Base-by-base conservation (phyloP, 2,329 filamentous ascomycete species). In the Emergomyces pasteurianus region DNA sequence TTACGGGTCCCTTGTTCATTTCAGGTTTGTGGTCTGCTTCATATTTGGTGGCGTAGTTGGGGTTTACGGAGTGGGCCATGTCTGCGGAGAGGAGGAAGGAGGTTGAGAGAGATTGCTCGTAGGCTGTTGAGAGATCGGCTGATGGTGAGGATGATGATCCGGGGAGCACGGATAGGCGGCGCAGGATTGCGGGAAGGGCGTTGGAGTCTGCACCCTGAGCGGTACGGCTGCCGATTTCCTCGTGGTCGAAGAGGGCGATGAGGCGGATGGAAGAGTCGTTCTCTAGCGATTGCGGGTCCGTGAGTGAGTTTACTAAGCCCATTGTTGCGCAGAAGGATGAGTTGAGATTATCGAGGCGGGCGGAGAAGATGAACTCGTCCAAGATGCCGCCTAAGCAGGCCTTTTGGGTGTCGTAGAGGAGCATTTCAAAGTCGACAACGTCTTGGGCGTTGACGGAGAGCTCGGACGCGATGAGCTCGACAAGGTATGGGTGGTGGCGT, bases 391-490 rank as follows among this genome's bases (percentile, higher is more conserved):
- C 94, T 18, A 99, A 83, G 71, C 86, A 89, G 0, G 92, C 85
- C 71, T 92, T 89, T 71, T 99, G 94, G 10, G 91, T 95, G 73
- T 99, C 94, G 75, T 95, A 99, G 49, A 99, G 85, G n/a, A 96
- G 84, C 68, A 96, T 84, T 77, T 99, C 94, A 68, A 99, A 99
- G 76, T 99, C 94, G 56, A 94, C 79, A 21, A 99, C 82, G 62
- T 92, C 85, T 2, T 84, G 78, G 0, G 87, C 81, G 21, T 83
- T 76, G 40, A 88, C 87, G 7, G 83, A 87, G 1, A 88, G 87
- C 70, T 96, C 86, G 42, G 86, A 80, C 36, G 94, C 92, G 66
- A 99, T 87, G 52, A 96, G 80, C 63, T 95, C 86, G 62, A 99
- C 81, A 62, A 99, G 80, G 68, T 88, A 89, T 3, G 92, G 86